These are phyloP conservation scores for Aspergillus asperescens DNA, from an alignment of 495 filamentous ascomycete species.

Conservation along the genomic window DNA sequence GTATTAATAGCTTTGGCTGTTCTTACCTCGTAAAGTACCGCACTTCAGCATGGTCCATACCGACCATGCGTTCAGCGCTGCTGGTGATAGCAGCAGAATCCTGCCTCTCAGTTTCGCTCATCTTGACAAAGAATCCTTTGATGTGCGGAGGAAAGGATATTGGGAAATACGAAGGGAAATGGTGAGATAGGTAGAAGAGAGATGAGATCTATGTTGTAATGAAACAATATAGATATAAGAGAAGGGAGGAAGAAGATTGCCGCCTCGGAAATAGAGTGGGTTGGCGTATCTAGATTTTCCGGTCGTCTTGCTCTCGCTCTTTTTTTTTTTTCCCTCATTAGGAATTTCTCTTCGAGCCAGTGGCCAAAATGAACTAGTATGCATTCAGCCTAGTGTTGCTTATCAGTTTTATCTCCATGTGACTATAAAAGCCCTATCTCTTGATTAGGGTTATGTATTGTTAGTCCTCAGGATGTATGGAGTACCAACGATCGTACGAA, in stretches of 20 bases:
- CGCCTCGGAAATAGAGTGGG: constrained; percentile 4
- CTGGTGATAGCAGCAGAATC: constrained; percentile 28
- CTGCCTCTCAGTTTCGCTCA: constrained; percentile 32
- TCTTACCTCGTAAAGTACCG: constrained; percentile 94
- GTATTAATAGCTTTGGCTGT: constrained; percentile 11
- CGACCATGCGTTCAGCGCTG: constrained; percentile 49
- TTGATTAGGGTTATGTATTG: constrained; percentile 14
- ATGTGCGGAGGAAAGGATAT: background rate
- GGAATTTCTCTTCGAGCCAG: constrained; percentile 21
- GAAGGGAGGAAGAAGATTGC: constrained; percentile 1
- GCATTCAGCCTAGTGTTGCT: constrained; percentile 7
- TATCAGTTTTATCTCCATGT: constrained; percentile 15
- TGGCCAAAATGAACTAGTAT: constrained; percentile 5
- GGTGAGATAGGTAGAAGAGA: background rate
- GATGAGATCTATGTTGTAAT: constrained; percentile 11
- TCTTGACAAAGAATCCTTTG: constrained; percentile 20
- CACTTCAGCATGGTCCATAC: constrained; percentile 81
- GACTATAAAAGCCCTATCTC: constrained; percentile 12
- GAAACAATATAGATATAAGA: constrained; percentile 1
- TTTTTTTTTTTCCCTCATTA: constrained; percentile 31
- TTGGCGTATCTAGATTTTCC: constrained; percentile 6
- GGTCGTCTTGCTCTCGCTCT: constrained; percentile 19
- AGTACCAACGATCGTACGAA: too few species aligned
- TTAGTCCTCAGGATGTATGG: too few species aligned
- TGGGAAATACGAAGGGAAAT: background rate